A percentile compares a stretch with the other conserved stretches of the same genome.
Conservation (phyloP, 306 rosid genomes). For the Dryas alaskensis region DNA sequence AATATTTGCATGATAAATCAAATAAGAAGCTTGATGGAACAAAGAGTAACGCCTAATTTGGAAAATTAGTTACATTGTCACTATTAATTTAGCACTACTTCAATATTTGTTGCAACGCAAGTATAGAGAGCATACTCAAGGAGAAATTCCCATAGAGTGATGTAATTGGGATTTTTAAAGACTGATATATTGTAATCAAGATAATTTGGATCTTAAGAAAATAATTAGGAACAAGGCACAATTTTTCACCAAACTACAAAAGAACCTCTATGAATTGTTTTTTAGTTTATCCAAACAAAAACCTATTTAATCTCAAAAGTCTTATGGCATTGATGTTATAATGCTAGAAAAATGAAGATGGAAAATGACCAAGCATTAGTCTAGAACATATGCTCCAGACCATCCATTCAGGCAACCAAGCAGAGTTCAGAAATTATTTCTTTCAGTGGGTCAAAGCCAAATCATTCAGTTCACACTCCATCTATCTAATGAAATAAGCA, state of each 20-base stretch:
- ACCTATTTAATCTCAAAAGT: conserved; percentile 1
- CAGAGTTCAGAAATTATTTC: background rate
- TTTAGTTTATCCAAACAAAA: background rate
- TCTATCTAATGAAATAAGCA: background rate
- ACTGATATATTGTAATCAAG: background rate
- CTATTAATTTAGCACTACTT: background rate
- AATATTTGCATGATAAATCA: conserved; percentile 16
- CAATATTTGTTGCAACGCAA: background rate
- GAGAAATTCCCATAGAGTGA: background rate
- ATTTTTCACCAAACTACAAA: background rate
- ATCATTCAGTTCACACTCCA: background rate
- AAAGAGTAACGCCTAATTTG: background rate
- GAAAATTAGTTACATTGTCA: background rate
- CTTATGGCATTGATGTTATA: background rate
- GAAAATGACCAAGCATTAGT: background rate
- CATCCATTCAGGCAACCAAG: background rate
- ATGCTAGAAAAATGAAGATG: background rate
- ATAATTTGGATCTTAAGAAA: background rate
- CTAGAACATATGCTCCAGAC: background rate
- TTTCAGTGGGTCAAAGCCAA: background rate
- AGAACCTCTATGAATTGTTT: background rate
- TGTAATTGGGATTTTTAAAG: background rate
- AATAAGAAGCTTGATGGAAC: conserved; percentile 3
- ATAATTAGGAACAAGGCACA: background rate
- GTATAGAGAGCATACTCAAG: background rate